Base-by-base conservation (phyloP, 768 basidiomycete genomes). In the Hygrophorus pudorinus region DNA sequence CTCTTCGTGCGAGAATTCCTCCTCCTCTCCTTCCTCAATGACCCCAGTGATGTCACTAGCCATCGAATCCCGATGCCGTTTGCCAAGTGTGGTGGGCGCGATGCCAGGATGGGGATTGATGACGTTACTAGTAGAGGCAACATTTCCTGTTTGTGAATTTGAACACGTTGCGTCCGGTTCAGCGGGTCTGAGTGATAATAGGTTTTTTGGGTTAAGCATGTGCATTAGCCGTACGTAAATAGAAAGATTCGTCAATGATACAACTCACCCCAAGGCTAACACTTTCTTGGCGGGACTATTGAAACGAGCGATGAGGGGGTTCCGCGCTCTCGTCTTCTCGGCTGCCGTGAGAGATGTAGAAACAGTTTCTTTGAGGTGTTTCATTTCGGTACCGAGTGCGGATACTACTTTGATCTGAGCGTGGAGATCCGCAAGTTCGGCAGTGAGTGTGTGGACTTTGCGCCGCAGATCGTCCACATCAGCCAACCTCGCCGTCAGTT, bases 31-130 rank as follows among this genome's bases (percentile, higher is more conserved):
- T 20, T 62, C 60, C 44, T 75, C 76, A 5, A 64, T 58, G 8
- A 65, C 57, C 41, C 61, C 70, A 1, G 66, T 59, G 16, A 67
- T 51, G 41, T 66, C 64, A 50, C 68, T 73, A 9, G 66, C 62
- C 7, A 65, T 60, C 2, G 74, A 65, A 49, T 76, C 76, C 48
- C 82, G 68, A 41, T 67, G 72, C 28, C 80, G 75, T 56, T 85
- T 86, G n/a, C 84, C 83, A 13, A 85, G 67, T 24, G 68, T 64
- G 16, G 62, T 70, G 34, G 68, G 65, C 3, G 72, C 60, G 46
- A 68, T 56, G 9, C 67, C 71, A 33, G 71, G 66, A 48, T 60
- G 66, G 17, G 57, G 51, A 5, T 55, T 45, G n/a, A 49, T 35
- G 5, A n/a, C 13, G 42, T 56, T 40, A 50, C 46, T 32, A 42